Evolutionary conservation across 2,329 filamentous ascomycete genomes (phyloP), one percentile per base, ranked within the genome.

Genomic region (Fusarium praegraminearum): DNA sequence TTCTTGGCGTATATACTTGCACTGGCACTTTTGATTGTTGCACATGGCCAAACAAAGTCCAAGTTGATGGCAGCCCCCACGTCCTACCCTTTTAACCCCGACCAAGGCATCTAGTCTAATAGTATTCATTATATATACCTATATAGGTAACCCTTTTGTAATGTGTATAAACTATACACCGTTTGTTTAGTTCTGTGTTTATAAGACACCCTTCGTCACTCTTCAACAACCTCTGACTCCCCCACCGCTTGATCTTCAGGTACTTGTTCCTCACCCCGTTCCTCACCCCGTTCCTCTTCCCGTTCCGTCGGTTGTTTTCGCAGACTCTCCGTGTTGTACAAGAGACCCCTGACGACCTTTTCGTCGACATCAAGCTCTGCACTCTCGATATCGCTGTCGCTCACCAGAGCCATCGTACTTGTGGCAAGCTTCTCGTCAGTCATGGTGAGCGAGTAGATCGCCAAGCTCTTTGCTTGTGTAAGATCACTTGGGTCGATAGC

Each of bases 271-370:
- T 69, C 76, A 16, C 71, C 67, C 49, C 47, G 69, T 8, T 69
- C 72, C 11, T 69, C 76, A 16, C 71, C 67, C 49, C 47, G 67
- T 40, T 73, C 73, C 22, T 69, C 77, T 7, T 73, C 73, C 26
- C 50, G 65, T 33, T 61, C 74, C 49, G 20, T 72, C 7, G 72
- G 76, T 32, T 81, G 77, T 73, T 87, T 87, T 47, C 85, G 82
- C 69, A 87, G 72, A 40, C 78, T 81, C 69, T 85, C 84, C 2
- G 80, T 80, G 18, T 78, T 82, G 59, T 85, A 85, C 33, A 87
- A 66, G 10, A 86, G 74, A 53, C 77, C 76, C 7, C 79, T 78
- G 20, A 84, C 75, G 49, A 85, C 81, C 1, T 78, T 75, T 2
- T 75, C 69, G 1, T 78, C 71, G 2, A 83, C 67, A 24, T 83